Conservation (phyloP, 129 eudicot species). For the Smallanthus sonchifolius region DNA sequence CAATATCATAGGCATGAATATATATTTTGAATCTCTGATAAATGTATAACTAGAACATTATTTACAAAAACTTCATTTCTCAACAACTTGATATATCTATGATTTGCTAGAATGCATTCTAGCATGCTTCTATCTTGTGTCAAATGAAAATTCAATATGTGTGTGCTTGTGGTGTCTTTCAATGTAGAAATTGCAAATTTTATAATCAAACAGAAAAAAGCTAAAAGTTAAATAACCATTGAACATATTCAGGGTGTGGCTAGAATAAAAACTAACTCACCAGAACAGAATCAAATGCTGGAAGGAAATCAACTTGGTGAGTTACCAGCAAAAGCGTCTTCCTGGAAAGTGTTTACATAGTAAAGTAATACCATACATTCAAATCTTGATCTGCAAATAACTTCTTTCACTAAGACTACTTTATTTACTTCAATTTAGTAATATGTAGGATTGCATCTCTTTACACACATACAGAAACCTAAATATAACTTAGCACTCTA, state of each 20-base stretch:
- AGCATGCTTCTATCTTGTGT: neutral
- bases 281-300: slow-evolving; percentile 79
- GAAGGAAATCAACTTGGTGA: slow-evolving; percentile 98
- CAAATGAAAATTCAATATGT: neutral
- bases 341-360: slow-evolving; percentile 76
- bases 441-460: too few relatives aligned
- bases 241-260: neutral
- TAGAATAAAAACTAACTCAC: too few relatives aligned
- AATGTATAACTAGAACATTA: neutral
- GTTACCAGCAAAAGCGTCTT: slow-evolving; percentile 95
- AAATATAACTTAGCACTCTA: too few relatives aligned
- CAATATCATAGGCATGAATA: neutral
- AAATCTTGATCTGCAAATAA: too few relatives aligned
- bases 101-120: neutral
- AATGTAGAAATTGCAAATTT: neutral
- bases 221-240: neutral
- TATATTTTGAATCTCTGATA: neutral
- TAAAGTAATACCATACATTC: too few relatives aligned
- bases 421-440: too few relatives aligned
- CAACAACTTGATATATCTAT: neutral
- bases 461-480: too few relatives aligned
- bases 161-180: neutral
- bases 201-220: neutral
- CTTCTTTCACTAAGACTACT: too few relatives aligned
- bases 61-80: too few relatives aligned